phyloP scores from a whole-genome alignment of 106 monocot species.

The Allium fistulosum region DNA sequence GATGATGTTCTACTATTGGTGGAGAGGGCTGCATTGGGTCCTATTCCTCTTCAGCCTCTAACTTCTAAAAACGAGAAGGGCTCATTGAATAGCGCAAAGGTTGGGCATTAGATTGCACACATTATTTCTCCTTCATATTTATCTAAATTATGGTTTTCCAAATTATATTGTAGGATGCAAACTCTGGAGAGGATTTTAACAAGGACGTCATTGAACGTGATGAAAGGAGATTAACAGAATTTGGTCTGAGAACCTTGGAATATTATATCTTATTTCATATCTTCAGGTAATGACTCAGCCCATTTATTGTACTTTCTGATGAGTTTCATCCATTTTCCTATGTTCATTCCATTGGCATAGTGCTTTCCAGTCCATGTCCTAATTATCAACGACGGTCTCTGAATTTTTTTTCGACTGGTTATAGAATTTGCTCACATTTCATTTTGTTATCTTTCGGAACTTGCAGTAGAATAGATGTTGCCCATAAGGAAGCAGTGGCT shows the following conservation, averaged over 20 bases:
- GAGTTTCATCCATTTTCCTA: no score
- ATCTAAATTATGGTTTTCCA: not conserved
- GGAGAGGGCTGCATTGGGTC: conserved; percentile 58
- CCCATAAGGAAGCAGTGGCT: conserved; percentile 91
- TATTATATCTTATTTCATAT: conserved; percentile 84
- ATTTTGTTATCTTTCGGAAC: conserved; percentile 10
- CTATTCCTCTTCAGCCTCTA: conserved; percentile 48
- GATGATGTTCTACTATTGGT: conserved; percentile 77
- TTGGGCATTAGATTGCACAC: conserved; percentile 12
- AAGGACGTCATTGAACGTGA: conserved; percentile 91
- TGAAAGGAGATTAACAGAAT: conserved; percentile 77
- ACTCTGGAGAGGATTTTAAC: conserved; percentile 60
- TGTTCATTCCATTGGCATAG: no score
- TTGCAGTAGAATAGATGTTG: conserved; percentile 81
- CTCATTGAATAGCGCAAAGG: conserved; percentile 73
- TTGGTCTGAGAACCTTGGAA: conserved; percentile 80
- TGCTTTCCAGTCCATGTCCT: no score
- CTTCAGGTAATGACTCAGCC: conserved; percentile 47
- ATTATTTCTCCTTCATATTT: not conserved
- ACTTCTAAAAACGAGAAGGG: conserved; percentile 82
- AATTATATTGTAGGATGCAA: conserved; percentile 49
- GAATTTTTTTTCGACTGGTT: not conserved
- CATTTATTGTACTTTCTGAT: no score
- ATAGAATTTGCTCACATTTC: not conserved
- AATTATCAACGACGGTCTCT: no score